phyloP scores from a whole-genome alignment of 2,329 filamentous ascomycete species.

The Penicillium sp. region DNA sequence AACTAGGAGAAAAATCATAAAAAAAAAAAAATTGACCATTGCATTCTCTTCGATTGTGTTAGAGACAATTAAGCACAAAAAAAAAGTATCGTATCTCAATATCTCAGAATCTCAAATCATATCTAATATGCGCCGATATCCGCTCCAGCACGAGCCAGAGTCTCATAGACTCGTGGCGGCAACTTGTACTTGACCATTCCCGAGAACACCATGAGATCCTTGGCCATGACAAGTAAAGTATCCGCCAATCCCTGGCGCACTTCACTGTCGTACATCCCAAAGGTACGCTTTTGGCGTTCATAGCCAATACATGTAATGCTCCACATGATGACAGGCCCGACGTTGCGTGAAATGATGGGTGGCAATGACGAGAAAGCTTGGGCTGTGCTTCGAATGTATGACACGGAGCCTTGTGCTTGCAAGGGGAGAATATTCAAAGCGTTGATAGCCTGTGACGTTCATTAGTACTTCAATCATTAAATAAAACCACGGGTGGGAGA shows the following conservation, averaged over 20 bases:
- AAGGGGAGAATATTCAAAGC: conserved; percentile 76
- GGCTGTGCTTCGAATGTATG: conserved; percentile 74
- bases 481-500: not conserved
- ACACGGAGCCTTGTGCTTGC: conserved; percentile 69
- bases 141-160: conserved; percentile 75
- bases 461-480: conserved; percentile 13
- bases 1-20: too few relatives aligned
- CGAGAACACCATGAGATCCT: conserved; percentile 91
- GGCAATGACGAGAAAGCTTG: conserved; percentile 76
- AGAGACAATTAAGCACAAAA: not conserved
- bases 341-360: conserved; percentile 78
- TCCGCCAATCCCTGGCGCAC: conserved; percentile 56
- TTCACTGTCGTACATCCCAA: conserved; percentile 65
- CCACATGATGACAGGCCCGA: conserved; percentile 92
- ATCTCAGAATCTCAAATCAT: not conserved
- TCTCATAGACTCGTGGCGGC: conserved; percentile 83
- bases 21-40: not conserved
- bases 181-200: conserved; percentile 89
- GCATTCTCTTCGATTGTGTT: not conserved
- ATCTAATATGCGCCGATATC: conserved; percentile 52
- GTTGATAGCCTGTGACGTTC: conserved; percentile 61
- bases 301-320: conserved; percentile 81
- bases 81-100: not conserved
- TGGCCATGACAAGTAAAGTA: conserved; percentile 73
- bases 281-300: conserved; percentile 69